Evolutionary conservation across 2,329 filamentous ascomycete genomes (phyloP), one percentile per base, ranked within the genome.

Genomic region (Emericellopsis cladophorae): DNA sequence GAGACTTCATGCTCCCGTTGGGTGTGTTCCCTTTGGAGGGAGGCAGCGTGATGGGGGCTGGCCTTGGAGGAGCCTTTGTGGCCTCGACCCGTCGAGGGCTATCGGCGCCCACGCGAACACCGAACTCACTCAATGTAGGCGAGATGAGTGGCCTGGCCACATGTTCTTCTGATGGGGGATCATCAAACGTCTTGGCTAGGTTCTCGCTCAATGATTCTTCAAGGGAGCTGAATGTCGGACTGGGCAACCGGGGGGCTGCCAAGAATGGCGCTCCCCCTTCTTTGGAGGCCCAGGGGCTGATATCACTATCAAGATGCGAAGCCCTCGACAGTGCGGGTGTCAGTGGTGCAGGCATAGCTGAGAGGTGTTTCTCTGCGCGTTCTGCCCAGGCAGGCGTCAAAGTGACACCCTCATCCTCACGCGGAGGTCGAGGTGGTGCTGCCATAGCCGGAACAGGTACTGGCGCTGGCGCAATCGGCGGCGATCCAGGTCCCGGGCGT

Each of bases 311-410:
- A 26, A 15, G 12, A 10, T 14, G 18, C 39, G 48, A 37, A 44
- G 40, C 7, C 36, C 44, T 14, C 35, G 52, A 15, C 16, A 29
- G 41, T 43, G 54, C 47, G 4, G 57, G 56, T 1, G 54, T 53
- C 7, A 62, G 54, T 14, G 60, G 60, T 12, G 58, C 49, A 0
- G 58, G 56, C 23, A 63, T 51, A 14, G 60, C 59, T 0, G 60
- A 61, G 26, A 49, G 49, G 37, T 59, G 56, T 1, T 52, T 50
- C 21, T 55, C 48, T 1, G 46, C 45, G 3, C 46, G 45, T 37
- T 56, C 53, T 33, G 59, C 47, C 54, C 55, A 58, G 39, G 48
- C 50, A 7, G 54, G 53, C 3, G 49, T 51, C 40, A 33, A 43
- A 40, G 11, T 44, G 44, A 31, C 41, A 33, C 38, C 31, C 39